Conservation (phyloP, 768 basidiomycete species). For the Calocera cornea region DNA sequence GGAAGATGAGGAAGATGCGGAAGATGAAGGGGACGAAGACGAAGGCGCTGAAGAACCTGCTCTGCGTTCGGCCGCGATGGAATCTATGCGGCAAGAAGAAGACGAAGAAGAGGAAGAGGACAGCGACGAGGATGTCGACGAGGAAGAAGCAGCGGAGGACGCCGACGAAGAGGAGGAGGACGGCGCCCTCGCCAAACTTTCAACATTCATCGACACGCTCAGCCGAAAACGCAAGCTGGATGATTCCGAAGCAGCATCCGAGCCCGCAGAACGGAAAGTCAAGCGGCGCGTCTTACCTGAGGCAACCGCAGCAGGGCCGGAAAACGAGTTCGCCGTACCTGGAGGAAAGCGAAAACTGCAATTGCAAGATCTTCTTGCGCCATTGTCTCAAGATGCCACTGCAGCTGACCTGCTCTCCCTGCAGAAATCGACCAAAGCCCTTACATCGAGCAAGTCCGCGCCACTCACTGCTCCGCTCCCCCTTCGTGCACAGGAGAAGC, state of each 20-base stretch:
- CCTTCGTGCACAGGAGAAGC: conserved; percentile 69
- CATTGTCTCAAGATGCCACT: conserved; percentile 38
- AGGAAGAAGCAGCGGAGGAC: conserved; percentile 15
- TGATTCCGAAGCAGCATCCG: conserved; percentile 20
- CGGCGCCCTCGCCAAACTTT: conserved; percentile 47
- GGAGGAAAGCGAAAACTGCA: conserved; percentile 42
- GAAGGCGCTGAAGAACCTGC: neutral
- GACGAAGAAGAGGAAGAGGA: conserved; percentile 16
- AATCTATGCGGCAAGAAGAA: conserved; percentile 9
- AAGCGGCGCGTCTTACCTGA: conserved; percentile 58
- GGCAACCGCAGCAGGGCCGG: conserved; percentile 62
- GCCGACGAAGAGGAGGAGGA: conserved; percentile 23
- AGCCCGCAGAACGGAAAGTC: conserved; percentile 23
- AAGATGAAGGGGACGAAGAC: conserved; percentile 11
- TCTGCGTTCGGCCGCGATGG: conserved; percentile 5
- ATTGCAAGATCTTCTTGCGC: conserved; percentile 62
- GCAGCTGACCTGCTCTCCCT: conserved; percentile 48
- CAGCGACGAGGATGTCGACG: conserved; percentile 15
- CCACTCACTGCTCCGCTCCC: conserved; percentile 74
- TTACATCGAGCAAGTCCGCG: conserved; percentile 43
- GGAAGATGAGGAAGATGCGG: conserved; percentile 23
- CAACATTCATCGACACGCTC: conserved; percentile 50
- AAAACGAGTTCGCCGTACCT: conserved; percentile 52
- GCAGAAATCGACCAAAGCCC: conserved; percentile 53
- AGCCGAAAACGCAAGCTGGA: conserved; percentile 58